Base-by-base conservation (phyloP, 495 filamentous ascomycete genomes). In the Ascobolus immersus region DNA sequence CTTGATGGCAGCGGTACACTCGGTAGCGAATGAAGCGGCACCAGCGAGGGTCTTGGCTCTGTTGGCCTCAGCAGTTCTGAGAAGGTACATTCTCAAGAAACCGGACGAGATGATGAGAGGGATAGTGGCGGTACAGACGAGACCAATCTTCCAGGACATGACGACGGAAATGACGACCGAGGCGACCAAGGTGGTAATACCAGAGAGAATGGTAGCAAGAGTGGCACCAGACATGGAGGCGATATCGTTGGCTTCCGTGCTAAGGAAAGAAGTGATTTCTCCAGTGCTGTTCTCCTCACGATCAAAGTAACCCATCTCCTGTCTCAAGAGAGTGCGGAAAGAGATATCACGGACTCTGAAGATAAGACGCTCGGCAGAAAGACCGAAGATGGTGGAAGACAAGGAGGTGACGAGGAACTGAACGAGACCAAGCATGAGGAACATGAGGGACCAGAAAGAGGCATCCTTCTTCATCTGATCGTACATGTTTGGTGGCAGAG, bases 391-490 rank as follows among this genome's bases (percentile, higher is more conserved):
- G 15, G 76, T 39, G 23, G 78, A 81, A 41, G 84, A 74, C 21
- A 45, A 45, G 21, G 61, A 56, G 42, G 74, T 74, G 2, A 69
- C 64, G 32, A 84, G 47, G 38, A 91, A 69, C 46, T 75, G 68
- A 20, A 70, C 63, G 28, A 90, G 50, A 11, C 74, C 86, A 12
- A 92, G 65, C 65, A 93, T 81, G 17, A 94, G 63, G 50, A 84
- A 96, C 82, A 96, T 92, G 37, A 71, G 50, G 22, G 66, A 69
- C 86, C 86, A 96, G 53, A 93, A 96, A 40, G 86, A 68, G 27
- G 68, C 68, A 26, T 76, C 67, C 2, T 61, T 58, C 31, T 71
- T 62, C 23, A 89, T 51, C 39, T 60, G 49, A 27, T 24, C 59
- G 38, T 52, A 66, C 44, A 55, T 23, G 4, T 23, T 37, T n/a